A percentile compares a stretch with the other conserved stretches of the same genome.
These are phyloP conservation scores for Nicotiana sylvestris DNA, from an alignment of 257 asterid genomes.

Conservation along the genomic window DNA sequence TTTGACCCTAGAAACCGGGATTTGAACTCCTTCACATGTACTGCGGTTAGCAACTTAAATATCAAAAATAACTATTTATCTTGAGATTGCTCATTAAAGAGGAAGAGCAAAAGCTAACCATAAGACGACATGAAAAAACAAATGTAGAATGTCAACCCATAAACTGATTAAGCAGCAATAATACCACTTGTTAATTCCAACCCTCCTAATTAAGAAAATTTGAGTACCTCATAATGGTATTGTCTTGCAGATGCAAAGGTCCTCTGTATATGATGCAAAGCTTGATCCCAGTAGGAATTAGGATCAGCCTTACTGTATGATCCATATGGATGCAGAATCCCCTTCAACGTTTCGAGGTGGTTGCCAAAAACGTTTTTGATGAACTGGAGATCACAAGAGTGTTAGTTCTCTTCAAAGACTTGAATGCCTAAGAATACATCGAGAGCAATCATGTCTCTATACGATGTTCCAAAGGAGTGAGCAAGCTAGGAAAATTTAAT, in stretches of 20 bases:
- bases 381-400: constrained; percentile 33
- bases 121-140: not conserved
- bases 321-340: constrained; percentile 34
- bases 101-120: not conserved
- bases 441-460: not conserved
- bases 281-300: constrained; percentile 41
- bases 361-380: constrained; percentile 21
- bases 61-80: not conserved
- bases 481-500: constrained; percentile 9
- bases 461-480: not conserved
- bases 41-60: not conserved
- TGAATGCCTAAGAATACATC: not conserved
- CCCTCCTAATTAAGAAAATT: not conserved
- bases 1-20: not conserved
- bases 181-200: not conserved
- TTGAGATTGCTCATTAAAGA: not conserved
- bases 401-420: not conserved
- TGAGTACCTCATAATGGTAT: constrained; percentile 71
- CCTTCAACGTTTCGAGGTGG: constrained; percentile 30
- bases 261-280: constrained; percentile 22
- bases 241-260: constrained; percentile 42
- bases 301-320: constrained; percentile 25
- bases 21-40: not conserved
- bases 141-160: not conserved
- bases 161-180: not conserved